Conservation (phyloP, 345 rosid genomes). For the Citrus unshiu region DNA sequence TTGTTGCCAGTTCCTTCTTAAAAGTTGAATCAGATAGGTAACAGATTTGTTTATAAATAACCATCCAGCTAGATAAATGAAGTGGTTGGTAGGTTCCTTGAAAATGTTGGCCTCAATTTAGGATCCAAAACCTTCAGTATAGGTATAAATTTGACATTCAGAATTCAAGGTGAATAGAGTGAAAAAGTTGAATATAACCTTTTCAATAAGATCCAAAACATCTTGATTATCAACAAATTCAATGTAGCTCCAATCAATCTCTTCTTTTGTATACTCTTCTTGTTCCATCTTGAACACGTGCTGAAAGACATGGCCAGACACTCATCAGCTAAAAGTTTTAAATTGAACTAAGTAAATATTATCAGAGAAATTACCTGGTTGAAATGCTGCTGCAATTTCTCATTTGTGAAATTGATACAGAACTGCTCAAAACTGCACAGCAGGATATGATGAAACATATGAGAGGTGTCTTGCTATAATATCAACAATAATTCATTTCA, state of each 20-base stretch:
- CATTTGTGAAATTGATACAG: constrained; percentile 93
- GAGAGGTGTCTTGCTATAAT: not conserved
- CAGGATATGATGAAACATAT: constrained; percentile 4
- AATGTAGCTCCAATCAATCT: constrained; percentile 93
- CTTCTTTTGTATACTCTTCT: constrained; percentile 94
- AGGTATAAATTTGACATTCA: not conserved
- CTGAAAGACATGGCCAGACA: constrained; percentile 39
- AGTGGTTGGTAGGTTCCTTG: not conserved
- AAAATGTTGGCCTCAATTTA: not conserved
- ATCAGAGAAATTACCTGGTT: constrained; percentile 60
- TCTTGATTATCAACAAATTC: constrained; percentile 98
- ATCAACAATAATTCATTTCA: not conserved
- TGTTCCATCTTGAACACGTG: constrained; percentile 99
- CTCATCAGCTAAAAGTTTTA: constrained; percentile 7
- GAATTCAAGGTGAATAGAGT: not conserved
- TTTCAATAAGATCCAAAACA: constrained; percentile 91
- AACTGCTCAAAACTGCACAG: constrained; percentile 88
- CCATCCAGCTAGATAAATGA: not conserved
- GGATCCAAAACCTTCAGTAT: not conserved
- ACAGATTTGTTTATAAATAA: not conserved
- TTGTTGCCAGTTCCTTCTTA: not conserved
- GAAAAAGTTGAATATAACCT: constrained; percentile 38
- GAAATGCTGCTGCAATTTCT: constrained; percentile 97
- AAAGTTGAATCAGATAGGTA: not conserved
- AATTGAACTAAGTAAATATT: constrained; percentile 1